These are phyloP conservation scores for Malus hybrid DNA, from an alignment of 331 rosid genomes.

Conservation along the genomic window DNA sequence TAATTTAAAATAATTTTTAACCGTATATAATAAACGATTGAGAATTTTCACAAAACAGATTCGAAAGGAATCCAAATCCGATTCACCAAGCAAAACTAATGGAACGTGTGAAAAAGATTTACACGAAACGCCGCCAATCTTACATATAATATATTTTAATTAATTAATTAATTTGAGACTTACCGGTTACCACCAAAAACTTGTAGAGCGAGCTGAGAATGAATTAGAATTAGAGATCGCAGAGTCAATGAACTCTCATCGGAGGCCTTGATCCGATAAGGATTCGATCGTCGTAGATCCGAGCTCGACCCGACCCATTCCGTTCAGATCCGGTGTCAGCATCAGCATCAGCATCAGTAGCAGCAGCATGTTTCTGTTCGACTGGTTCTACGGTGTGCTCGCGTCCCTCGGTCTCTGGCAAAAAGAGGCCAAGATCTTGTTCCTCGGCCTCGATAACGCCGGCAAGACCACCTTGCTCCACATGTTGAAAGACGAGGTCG, in stretches of 20 bases:
- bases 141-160: not conserved
- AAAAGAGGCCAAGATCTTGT: constrained; percentile 41
- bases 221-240: not conserved
- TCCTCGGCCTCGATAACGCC: constrained; percentile 40
- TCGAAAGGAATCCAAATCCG: rapidly evolving
- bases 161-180: not conserved
- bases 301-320: not conserved
- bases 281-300: constrained; percentile 1
- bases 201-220: not conserved
- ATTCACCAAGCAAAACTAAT: too few relatives aligned
- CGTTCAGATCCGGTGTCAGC: not conserved
- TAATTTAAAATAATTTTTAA: too few relatives aligned
- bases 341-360: not conserved
- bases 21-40: too few relatives aligned
- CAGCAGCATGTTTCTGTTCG: constrained; percentile 25
- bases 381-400: constrained; percentile 42
- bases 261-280: not conserved
- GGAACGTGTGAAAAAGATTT: too few relatives aligned
- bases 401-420: constrained; percentile 44
- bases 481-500: constrained; percentile 40
- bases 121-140: not conserved
- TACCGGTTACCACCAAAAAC: not conserved
- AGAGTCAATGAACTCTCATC: not conserved
- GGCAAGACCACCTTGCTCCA: constrained; percentile 45
- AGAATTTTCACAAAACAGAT: too few relatives aligned